Percentiles rank a stretch among this genome's conserved stretches.
Evolutionary conservation across 1,139 yeast species (phyloP).

Genomic region (Sugiyamaella neomexicana): DNA sequence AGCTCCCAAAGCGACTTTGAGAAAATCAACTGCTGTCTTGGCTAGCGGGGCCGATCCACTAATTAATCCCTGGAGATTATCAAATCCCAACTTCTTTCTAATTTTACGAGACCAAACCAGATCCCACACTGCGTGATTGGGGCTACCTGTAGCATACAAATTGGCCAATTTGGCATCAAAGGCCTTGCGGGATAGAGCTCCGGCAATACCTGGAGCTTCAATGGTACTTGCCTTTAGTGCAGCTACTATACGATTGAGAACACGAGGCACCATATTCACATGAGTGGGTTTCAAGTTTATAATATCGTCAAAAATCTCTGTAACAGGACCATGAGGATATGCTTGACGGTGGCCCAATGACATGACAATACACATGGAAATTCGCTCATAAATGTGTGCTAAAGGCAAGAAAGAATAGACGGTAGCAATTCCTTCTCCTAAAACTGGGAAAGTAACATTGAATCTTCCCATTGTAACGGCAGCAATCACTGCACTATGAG

Average conservation of each 20-base stretch:
- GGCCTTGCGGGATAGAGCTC: slow-evolving; percentile 43
- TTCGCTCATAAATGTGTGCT: slow-evolving; percentile 68
- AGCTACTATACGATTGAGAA: slow-evolving; percentile 61
- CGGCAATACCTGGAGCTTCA: slow-evolving; percentile 41
- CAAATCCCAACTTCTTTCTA: slow-evolving; percentile 58
- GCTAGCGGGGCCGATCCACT: slow-evolving; percentile 80
- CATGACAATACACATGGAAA: slow-evolving; percentile 30
- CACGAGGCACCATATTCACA: slow-evolving; percentile 64
- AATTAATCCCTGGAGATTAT: slow-evolving; percentile 46
- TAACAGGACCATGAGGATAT: slow-evolving; percentile 49
- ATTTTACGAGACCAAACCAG: slow-evolving; percentile 52
- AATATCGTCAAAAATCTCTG: slow-evolving; percentile 56
- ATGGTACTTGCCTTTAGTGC: slow-evolving; percentile 46
- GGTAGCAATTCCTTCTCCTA: slow-evolving; percentile 36
- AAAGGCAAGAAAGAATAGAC: slow-evolving; percentile 55
- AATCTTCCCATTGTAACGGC: slow-evolving; percentile 43
- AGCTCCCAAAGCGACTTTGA: slow-evolving; percentile 60
- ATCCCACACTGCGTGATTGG: slow-evolving; percentile 48
- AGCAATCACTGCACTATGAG: slow-evolving; percentile 56
- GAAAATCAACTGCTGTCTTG: slow-evolving; percentile 56
- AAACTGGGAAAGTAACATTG: slow-evolving; percentile 31
- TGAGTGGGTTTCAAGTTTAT: slow-evolving; percentile 53
- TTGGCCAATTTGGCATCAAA: slow-evolving; percentile 43
- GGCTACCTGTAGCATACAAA: slow-evolving; percentile 42
- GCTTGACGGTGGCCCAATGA: slow-evolving; percentile 43